Evolutionary conservation across 768 basidiomycete genomes (phyloP).

Genomic region (Suillus tomentosus): DNA sequence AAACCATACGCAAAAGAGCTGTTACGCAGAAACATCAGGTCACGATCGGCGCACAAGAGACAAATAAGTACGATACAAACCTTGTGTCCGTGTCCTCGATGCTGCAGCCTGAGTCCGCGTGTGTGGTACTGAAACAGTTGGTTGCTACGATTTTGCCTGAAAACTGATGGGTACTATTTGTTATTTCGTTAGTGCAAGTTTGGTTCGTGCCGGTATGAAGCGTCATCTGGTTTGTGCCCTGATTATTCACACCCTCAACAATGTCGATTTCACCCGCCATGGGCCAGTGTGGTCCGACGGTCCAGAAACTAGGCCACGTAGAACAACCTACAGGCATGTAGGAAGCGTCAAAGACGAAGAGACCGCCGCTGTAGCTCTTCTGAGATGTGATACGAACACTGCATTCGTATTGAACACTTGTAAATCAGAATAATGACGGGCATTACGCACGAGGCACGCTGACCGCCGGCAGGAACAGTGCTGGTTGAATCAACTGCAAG

Average conservation of each 20-base stretch:
- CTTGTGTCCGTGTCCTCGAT: conserved; percentile 42
- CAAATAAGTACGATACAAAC: neutral
- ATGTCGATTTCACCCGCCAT: conserved; percentile 67
- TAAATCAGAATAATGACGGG: no score
- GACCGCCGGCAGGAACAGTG: conserved; percentile 47
- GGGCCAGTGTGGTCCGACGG: conserved; percentile 56
- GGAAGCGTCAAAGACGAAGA: conserved; percentile 74
- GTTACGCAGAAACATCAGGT: conserved; percentile 23
- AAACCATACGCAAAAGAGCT: conserved; percentile 43
- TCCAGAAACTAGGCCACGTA: conserved; percentile 63
- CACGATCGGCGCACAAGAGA: conserved; percentile 31
- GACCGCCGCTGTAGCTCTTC: conserved; percentile 50
- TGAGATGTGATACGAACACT: no score
- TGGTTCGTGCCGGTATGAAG: conserved; percentile 58
- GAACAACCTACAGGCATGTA: conserved; percentile 74
- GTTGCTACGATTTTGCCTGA: conserved; percentile 24
- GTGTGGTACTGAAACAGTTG: conserved; percentile 42
- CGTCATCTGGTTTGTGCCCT: conserved; percentile 60
- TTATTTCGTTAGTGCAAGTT: conserved; percentile 28
- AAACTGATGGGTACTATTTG: conserved; percentile 15
- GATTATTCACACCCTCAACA: conserved; percentile 69
- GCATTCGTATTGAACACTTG: no score
- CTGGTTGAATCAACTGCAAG: conserved; percentile 65
- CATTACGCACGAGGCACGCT: conserved; percentile 51
- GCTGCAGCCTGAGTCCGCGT: conserved; percentile 50